Conservation (phyloP, 1,284 basidiomycete genomes). For the Dichomitus squalens region DNA sequence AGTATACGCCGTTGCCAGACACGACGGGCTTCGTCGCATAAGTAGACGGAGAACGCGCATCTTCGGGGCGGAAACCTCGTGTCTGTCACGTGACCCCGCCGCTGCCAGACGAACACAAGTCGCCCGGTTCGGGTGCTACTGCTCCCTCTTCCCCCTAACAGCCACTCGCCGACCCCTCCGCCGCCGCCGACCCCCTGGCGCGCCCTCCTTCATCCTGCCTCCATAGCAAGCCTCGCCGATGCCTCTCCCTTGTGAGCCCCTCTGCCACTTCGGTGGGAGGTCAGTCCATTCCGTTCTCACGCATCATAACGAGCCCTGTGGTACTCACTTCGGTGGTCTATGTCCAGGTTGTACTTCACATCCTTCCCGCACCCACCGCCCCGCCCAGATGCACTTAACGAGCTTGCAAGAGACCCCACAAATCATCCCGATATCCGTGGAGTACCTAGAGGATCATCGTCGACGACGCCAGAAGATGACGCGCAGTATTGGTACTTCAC, state of each 20-base stretch:
- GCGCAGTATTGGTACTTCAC: slow-evolving; percentile 84
- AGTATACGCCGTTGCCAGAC: no score
- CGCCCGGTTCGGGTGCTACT: slow-evolving; percentile 20
- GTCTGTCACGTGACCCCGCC: slow-evolving; percentile 33
- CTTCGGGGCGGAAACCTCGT: slow-evolving; percentile 26
- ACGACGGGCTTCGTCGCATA: no score
- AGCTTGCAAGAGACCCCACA: slow-evolving; percentile 48
- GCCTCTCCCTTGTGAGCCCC: slow-evolving; percentile 64
- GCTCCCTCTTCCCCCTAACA: slow-evolving; percentile 17
- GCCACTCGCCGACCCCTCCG: slow-evolving; percentile 10
- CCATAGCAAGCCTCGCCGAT: slow-evolving; percentile 14
- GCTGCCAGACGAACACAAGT: slow-evolving; percentile 27
- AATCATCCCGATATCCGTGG: slow-evolving; percentile 62
- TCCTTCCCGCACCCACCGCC: slow-evolving; percentile 77
- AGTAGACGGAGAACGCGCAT: slow-evolving; percentile 15
- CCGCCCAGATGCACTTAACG: slow-evolving; percentile 62
- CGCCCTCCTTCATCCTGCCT: slow-evolving; percentile 1
- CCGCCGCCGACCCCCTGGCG: slow-evolving; percentile 15
- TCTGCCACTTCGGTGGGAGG: slow-evolving; percentile 79
- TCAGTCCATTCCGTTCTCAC: slow-evolving; percentile 29
- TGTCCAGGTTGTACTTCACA: slow-evolving; percentile 75
- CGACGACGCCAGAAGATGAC: slow-evolving; percentile 65
- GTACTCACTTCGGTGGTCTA: slow-evolving; percentile 15
- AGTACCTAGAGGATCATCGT: slow-evolving; percentile 55
- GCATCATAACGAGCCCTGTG: slow-evolving; percentile 11